Evolutionary conservation across 2,329 filamentous ascomycete genomes (phyloP).

Genomic region (Teratosphaeria epicoccoides): DNA sequence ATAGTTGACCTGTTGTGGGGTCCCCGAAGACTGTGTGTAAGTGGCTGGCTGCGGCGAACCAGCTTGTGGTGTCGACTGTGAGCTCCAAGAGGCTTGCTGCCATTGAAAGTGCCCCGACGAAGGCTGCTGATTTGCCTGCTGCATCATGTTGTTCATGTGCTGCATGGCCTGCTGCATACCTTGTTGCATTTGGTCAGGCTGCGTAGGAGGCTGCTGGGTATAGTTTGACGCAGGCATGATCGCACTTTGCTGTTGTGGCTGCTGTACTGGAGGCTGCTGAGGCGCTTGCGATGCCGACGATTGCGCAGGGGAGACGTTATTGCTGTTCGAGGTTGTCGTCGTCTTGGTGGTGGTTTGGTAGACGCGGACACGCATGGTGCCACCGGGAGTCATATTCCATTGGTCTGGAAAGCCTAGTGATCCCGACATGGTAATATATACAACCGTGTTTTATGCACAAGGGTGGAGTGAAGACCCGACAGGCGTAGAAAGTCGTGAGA

Average conservation of each 20-base stretch:
- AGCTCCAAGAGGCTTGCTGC: background rate
- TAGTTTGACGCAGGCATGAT: background rate
- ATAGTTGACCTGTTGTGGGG: background rate
- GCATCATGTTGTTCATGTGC: background rate
- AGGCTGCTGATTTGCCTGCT: background rate
- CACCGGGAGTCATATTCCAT: background rate
- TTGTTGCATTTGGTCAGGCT: background rate
- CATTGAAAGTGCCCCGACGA: background rate
- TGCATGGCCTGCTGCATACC: background rate
- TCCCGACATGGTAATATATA: background rate
- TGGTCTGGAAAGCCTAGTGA: background rate
- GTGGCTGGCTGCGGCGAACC: background rate
- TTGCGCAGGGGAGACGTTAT: background rate
- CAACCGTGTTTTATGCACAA: background rate
- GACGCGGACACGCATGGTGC: background rate
- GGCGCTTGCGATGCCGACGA: background rate
- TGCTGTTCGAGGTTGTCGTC: background rate
- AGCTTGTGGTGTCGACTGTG: background rate
- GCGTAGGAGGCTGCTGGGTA: background rate
- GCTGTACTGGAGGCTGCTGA: background rate
- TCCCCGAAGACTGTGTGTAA: too few species aligned
- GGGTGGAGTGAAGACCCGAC: too few species aligned
- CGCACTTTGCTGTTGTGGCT: background rate
- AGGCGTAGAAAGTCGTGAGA: too few species aligned
- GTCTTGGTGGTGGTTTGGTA: background rate